Percentiles rank a stretch among this genome's conserved stretches.
Conservation (phyloP, 23 red algal genomes). For the Cyanidioschyzon merolae region DNA sequence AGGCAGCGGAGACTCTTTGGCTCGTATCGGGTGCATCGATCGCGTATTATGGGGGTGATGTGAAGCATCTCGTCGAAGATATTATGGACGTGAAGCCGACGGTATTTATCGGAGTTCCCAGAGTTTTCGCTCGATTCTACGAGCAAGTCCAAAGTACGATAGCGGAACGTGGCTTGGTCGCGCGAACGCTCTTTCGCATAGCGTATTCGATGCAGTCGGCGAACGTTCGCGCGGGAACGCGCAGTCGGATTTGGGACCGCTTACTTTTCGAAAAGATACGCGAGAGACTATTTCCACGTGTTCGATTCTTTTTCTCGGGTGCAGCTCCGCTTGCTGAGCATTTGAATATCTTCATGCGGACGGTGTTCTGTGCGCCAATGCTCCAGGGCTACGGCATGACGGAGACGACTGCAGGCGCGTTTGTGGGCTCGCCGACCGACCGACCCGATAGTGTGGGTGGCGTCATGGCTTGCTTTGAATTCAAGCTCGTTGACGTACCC, state of each 20-base stretch:
- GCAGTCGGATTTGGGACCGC: constrained; percentile 54
- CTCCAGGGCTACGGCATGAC: constrained; percentile 91
- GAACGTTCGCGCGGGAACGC: constrained; percentile 21
- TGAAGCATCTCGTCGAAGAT: constrained; percentile 56
- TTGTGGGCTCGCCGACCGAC: constrained; percentile 34
- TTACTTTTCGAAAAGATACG: constrained; percentile 67
- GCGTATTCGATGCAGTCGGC: constrained; percentile 46
- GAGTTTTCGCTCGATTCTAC: constrained; percentile 79
- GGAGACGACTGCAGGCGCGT: constrained; percentile 73
- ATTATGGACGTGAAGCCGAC: constrained; percentile 65
- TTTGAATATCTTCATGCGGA: constrained; percentile 82
- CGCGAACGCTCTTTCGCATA: constrained; percentile 49
- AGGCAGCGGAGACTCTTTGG: constrained; percentile 58
- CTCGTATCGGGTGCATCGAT: constrained; percentile 41
- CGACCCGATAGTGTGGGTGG: constrained; percentile 43
- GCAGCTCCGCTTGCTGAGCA: constrained; percentile 63
- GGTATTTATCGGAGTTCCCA: constrained; percentile 75
- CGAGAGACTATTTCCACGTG: constrained; percentile 40
- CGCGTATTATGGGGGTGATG: constrained; percentile 74
- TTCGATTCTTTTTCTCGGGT: constrained; percentile 56
- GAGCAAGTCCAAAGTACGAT: constrained; percentile 47
- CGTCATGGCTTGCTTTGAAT: constrained; percentile 46
- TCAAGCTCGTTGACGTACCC: constrained; percentile 82
- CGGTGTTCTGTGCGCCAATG: constrained; percentile 58
- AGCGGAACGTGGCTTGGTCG: constrained; percentile 30